phyloP scores from a whole-genome alignment of 2,329 filamentous ascomycete species.

The Chaetomiaceae sp. region DNA sequence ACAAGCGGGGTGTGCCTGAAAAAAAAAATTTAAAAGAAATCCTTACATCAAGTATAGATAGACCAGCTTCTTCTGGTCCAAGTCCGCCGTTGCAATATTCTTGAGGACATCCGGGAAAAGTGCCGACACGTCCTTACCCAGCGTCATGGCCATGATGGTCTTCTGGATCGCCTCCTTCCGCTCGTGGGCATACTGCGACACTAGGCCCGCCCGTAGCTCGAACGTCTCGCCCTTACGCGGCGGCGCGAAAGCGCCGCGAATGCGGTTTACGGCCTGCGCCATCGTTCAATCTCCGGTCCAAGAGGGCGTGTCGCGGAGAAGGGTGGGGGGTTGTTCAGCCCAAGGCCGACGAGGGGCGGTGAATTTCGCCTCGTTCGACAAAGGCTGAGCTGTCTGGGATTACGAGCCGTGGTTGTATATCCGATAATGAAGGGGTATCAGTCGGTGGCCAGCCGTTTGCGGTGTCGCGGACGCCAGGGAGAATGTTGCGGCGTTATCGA shows the following conservation, averaged over 20 bases:
- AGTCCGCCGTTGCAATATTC: slow-evolving; percentile 90
- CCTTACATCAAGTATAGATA: slow-evolving; percentile 96
- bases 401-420: neutral
- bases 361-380: slow-evolving; percentile 7
- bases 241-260: slow-evolving; percentile 86
- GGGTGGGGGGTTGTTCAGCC: neutral
- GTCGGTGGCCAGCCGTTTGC: neutral
- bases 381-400: neutral
- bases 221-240: slow-evolving; percentile 98
- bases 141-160: slow-evolving; percentile 99
- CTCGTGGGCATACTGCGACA: slow-evolving; percentile 99
- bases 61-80: slow-evolving; percentile 99
- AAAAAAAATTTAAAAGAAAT: too few species aligned
- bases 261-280: slow-evolving; percentile 79
- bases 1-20: neutral
- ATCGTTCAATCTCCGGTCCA: slow-evolving; percentile 18
- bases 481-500: slow-evolving; percentile 7
- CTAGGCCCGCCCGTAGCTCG: slow-evolving; percentile 89
- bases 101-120: slow-evolving; percentile 97
- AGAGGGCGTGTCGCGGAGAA: neutral
- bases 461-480: slow-evolving; percentile 2
- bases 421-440: neutral
- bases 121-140: slow-evolving; percentile 96
- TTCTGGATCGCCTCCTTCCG: slow-evolving; percentile 98
- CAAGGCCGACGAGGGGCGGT: slow-evolving; percentile 10